Conservation (phyloP, 805 yeast species). For the Wickerhamomyces sydowiorum region DNA sequence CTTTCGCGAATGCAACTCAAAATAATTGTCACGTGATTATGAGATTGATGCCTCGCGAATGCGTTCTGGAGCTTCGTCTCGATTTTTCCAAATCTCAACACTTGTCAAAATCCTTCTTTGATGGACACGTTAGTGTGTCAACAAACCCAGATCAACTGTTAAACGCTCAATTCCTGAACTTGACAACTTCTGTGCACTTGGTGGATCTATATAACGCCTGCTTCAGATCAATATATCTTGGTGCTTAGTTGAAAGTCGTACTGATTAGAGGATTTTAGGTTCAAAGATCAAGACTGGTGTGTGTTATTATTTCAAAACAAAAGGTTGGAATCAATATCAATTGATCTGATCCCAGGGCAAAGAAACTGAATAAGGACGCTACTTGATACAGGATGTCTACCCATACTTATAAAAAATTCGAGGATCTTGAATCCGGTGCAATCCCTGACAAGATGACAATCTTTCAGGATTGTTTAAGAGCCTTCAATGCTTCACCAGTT, state of each 20-base stretch:
- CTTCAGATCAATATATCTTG: too few species aligned
- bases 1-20: too few species aligned
- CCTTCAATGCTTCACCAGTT: slow-evolving; percentile 87
- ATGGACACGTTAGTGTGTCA: not conserved
- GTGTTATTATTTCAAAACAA: not conserved
- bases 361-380: not conserved
- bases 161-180: not conserved
- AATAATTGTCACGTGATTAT: too few species aligned
- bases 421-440: slow-evolving; percentile 61
- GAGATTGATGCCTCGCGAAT: not conserved
- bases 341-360: not conserved
- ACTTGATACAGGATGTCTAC: slow-evolving; percentile 60
- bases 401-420: slow-evolving; percentile 75
- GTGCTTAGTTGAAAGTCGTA: too few species aligned
- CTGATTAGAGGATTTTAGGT: too few species aligned
- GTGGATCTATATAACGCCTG: too few species aligned
- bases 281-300: too few species aligned
- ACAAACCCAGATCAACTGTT: not conserved
- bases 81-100: not conserved
- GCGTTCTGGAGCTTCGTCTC: not conserved
- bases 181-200: too few species aligned
- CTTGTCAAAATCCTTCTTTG: not conserved
- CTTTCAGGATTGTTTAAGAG: slow-evolving; percentile 89
- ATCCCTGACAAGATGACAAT: slow-evolving; percentile 95
- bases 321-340: not conserved